Percentiles rank a stretch among this genome's conserved stretches.
phyloP scores from a whole-genome alignment of 2,329 filamentous ascomycete genomes.

The Fusarium paranaense region DNA sequence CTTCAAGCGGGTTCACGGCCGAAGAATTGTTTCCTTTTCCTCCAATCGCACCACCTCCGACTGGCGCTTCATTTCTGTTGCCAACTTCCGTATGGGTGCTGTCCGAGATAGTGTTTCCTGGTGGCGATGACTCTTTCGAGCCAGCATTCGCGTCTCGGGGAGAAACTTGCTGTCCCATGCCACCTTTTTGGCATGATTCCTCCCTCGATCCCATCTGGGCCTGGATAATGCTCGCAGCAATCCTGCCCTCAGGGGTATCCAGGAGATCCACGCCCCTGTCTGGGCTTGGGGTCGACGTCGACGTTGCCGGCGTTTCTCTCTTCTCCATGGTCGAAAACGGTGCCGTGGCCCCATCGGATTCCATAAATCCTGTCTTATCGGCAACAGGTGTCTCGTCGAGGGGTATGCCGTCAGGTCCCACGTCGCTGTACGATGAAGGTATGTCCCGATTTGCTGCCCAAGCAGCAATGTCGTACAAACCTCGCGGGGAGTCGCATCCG shows the following conservation, averaged over 20 bases:
- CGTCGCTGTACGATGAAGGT: slow-evolving; percentile 55
- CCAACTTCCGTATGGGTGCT: slow-evolving; percentile 16
- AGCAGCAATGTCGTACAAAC: slow-evolving; percentile 46
- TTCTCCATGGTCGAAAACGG: slow-evolving; percentile 25
- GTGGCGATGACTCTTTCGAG: background rate
- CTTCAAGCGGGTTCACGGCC: background rate
- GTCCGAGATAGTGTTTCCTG: slow-evolving; percentile 7
- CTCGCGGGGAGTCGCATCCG: slow-evolving; percentile 47
- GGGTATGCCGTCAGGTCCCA: slow-evolving; percentile 38
- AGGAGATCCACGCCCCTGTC: slow-evolving; percentile 4
- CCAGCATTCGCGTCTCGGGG: background rate
- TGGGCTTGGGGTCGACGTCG: slow-evolving; percentile 26
- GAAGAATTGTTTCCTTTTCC: background rate
- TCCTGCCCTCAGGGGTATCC: background rate
- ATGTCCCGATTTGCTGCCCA: slow-evolving; percentile 55
- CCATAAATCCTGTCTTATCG: slow-evolving; percentile 27
- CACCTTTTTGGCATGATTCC: background rate
- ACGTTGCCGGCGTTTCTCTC: slow-evolving; percentile 32
- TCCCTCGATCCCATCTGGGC: background rate
- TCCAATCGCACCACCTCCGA: background rate
- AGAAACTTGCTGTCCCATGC: background rate
- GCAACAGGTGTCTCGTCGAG: slow-evolving; percentile 37
- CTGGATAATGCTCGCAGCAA: background rate
- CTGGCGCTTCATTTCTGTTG: background rate
- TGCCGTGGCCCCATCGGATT: slow-evolving; percentile 14